A percentile compares a stretch with the other conserved stretches of the same genome.
phyloP scores from a whole-genome alignment of 768 basidiomycete genomes.

The Pleurotus citrinopileatus region DNA sequence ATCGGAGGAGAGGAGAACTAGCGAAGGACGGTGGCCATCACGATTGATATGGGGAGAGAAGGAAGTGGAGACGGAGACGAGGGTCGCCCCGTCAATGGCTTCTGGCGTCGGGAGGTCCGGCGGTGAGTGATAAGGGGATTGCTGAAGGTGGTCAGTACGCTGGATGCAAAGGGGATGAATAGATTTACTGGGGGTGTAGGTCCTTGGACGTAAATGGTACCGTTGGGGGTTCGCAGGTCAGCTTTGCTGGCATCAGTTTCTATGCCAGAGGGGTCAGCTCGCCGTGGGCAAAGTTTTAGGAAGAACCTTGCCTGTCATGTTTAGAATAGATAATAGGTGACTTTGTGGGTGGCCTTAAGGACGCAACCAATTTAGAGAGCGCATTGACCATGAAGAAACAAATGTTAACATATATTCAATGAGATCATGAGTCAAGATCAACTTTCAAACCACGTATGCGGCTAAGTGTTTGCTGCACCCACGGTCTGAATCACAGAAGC shows the following conservation, averaged over 20 bases:
- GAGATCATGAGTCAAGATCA: too few relatives aligned
- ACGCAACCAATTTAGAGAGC: too few relatives aligned
- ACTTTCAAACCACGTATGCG: too few relatives aligned
- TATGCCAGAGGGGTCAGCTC: too few relatives aligned
- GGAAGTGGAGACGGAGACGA: slow-evolving; percentile 78
- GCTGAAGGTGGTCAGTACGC: neutral
- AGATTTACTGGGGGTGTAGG: neutral
- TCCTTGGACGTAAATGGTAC: neutral
- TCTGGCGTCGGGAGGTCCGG: neutral
- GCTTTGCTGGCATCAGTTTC: neutral
- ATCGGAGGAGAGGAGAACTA: slow-evolving; percentile 68
- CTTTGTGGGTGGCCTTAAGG: too few relatives aligned
- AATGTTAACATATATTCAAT: too few relatives aligned
- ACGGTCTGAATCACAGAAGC: too few relatives aligned
- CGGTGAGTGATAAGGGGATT: neutral
- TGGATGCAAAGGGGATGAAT: neutral
- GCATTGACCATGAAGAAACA: too few relatives aligned
- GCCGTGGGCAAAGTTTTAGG: too few relatives aligned
- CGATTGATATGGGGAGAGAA: slow-evolving; percentile 71
- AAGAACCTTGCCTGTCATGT: too few relatives aligned
- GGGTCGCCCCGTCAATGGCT: slow-evolving; percentile 29
- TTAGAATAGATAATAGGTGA: too few relatives aligned
- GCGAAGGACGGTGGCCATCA: slow-evolving; percentile 53
- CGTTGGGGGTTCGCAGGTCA: neutral
- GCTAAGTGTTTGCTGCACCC: too few relatives aligned